These are phyloP conservation scores for Mycena floridula DNA, from an alignment of 768 basidiomycete species.

Conservation along the genomic window DNA sequence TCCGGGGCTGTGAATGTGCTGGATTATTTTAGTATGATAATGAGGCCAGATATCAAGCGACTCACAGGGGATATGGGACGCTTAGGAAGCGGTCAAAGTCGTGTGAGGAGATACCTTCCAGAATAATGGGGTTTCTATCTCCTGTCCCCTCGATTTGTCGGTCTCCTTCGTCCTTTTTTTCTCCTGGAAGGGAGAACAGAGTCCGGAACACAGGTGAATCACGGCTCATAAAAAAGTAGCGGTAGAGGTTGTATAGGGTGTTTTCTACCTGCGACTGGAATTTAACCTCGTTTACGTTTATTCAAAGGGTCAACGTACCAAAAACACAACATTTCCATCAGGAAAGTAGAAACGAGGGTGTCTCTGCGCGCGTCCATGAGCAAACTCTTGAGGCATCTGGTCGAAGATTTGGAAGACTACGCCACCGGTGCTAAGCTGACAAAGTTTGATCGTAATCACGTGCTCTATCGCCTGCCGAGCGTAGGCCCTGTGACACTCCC, in stretches of 20 bases:
- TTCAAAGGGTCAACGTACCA: constrained; percentile 11
- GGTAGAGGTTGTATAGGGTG: constrained; percentile 42
- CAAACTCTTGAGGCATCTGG: too few relatives aligned
- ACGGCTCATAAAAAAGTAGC: constrained; percentile 38
- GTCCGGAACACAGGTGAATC: constrained; percentile 22
- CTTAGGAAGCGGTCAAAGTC: constrained; percentile 51
- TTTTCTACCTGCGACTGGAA: constrained; percentile 39
- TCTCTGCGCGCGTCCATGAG: constrained; percentile 4
- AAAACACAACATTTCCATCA: constrained; percentile 26
- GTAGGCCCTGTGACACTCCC: too few relatives aligned
- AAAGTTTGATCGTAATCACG: too few relatives aligned
- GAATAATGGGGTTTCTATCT: constrained; percentile 29
- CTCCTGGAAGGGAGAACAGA: constrained; percentile 29
- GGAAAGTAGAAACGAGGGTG: constrained; percentile 24
- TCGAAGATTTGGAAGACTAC: too few relatives aligned
- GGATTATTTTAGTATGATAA: background rate
- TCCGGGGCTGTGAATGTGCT: constrained; percentile 9
- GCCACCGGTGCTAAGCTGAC: too few relatives aligned
- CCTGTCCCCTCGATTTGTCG: constrained; percentile 16
- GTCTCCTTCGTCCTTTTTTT: constrained; percentile 17
- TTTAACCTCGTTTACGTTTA: background rate
- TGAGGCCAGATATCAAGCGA: background rate
- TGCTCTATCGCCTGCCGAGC: too few relatives aligned
- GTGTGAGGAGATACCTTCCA: constrained; percentile 36
- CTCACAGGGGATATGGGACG: constrained; percentile 37